These are phyloP conservation scores for Usnea hakonensis DNA, from an alignment of 495 filamentous ascomycete species.

Conservation along the genomic window DNA sequence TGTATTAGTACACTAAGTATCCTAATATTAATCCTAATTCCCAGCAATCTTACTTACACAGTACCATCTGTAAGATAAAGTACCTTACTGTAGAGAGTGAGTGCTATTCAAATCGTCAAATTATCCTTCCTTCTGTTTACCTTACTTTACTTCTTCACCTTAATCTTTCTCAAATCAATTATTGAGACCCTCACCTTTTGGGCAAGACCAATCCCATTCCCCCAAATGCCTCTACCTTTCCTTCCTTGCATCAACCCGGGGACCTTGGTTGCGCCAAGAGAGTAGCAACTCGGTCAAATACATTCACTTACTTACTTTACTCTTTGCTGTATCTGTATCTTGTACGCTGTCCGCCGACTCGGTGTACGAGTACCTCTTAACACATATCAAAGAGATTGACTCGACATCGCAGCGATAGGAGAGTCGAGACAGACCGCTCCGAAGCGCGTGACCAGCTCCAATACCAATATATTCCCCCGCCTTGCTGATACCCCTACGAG, in stretches of 20 bases:
- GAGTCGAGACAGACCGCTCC: background rate
- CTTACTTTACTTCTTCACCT: no score
- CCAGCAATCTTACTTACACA: no score
- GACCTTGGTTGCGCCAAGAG: no score
- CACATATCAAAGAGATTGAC: background rate
- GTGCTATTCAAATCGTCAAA: no score
- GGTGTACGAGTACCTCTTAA: no score
- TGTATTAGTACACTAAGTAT: background rate
- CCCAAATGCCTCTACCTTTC: background rate
- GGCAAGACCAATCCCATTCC: background rate
- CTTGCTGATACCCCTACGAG: background rate
- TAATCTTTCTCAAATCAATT: no score
- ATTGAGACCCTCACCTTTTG: no score
- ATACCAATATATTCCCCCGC: background rate
- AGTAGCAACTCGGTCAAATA: background rate
- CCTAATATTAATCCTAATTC: background rate
- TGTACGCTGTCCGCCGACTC: background rate
- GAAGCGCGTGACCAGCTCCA: background rate
- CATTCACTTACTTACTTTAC: no score
- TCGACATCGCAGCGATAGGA: background rate
- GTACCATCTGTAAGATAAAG: no score
- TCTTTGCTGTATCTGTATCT: background rate
- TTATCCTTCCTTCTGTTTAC: no score
- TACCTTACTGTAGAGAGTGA: no score
- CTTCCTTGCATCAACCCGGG: background rate